Base-by-base conservation (phyloP, 768 basidiomycete genomes). In the Hortiboletus flavorubellus region DNA sequence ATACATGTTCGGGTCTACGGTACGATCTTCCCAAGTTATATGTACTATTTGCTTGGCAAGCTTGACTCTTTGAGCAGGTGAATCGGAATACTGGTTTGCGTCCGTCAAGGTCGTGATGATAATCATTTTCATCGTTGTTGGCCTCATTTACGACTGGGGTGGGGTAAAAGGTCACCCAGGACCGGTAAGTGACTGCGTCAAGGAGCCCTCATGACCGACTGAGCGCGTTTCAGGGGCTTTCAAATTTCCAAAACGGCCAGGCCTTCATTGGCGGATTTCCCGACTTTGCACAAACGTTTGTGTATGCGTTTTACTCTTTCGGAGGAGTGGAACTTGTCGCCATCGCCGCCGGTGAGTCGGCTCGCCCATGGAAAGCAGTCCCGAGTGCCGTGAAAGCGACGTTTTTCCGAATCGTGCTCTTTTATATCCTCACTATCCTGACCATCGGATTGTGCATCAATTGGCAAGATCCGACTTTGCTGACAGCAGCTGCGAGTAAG, bases 291-390 rank as follows among this genome's bases (percentile, higher is more conserved):
- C 79, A 79, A 61, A 80, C 78, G 5, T 86, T 85, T 56, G 83
- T 87, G 37, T 87, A 78, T 34, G 86, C 86, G 12, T 87, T 87
- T 56, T 90, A 83, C 70, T 86, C 85, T 8, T 85, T 80, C 66
- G 83, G 80, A 16, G 84, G 85, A 16, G 82, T 87, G 31, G 86
- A 87, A 60, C 77, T 90, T 10, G 86, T 89, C 40, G 81, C 85
- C 3, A 68, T 89, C 33, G 86, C 87, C n/a, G 86, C 87, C 10
- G 84, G 85, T 34, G 87, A 89, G 71, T 82, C 82, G 7, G 77
- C 76, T 44, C 78, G 77, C 59, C 87, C 87, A 1, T 76, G 84
- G 69, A 82, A 82, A 65, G 70, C 82, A 1, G 80, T 88, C 30
- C 86, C 85, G 4, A 71, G 75, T 0, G 87, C 87, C 1, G 79